phyloP scores from a whole-genome alignment of 75 land plant species.

The Cryptomeria japonica region DNA sequence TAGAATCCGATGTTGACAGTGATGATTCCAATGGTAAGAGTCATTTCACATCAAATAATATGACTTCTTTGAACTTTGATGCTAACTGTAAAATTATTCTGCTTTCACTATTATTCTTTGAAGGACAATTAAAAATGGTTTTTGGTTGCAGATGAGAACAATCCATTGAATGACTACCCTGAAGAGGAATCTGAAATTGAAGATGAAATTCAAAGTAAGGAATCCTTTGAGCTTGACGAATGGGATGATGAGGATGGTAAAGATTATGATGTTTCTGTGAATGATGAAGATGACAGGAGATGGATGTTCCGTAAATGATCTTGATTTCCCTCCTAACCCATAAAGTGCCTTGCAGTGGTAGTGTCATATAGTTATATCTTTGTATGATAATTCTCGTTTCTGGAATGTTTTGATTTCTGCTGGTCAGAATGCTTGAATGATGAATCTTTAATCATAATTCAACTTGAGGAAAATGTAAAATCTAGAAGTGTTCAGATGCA shows the following conservation, averaged over 20 bases:
- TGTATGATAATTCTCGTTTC: neutral
- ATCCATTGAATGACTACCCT: conserved; percentile 59
- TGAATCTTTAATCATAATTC: neutral
- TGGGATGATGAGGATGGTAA: conserved; percentile 10
- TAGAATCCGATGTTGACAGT: conserved; percentile 47
- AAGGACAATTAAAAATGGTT: neutral
- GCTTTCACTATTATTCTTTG: neutral
- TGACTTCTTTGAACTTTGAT: neutral
- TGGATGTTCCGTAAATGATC: neutral
- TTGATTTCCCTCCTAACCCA: neutral
- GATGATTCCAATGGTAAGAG: conserved; percentile 70
- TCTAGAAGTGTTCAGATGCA: neutral
- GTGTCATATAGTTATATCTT: neutral
- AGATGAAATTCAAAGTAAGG: neutral
- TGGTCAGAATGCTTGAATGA: neutral
- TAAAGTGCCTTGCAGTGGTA: neutral
- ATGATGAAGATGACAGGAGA: neutral
- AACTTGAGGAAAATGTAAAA: neutral
- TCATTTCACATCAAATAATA: neutral
- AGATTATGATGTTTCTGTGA: neutral
- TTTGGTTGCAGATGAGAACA: conserved; percentile 49
- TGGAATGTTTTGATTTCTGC: neutral
- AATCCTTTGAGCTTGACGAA: neutral
- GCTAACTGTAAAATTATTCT: neutral
- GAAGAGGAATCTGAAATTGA: conserved; percentile 42